Percentiles rank a stretch among this genome's conserved stretches.
Evolutionary conservation across 2,329 filamentous ascomycete genomes (phyloP).

Genomic region (Fusarium algeriense): DNA sequence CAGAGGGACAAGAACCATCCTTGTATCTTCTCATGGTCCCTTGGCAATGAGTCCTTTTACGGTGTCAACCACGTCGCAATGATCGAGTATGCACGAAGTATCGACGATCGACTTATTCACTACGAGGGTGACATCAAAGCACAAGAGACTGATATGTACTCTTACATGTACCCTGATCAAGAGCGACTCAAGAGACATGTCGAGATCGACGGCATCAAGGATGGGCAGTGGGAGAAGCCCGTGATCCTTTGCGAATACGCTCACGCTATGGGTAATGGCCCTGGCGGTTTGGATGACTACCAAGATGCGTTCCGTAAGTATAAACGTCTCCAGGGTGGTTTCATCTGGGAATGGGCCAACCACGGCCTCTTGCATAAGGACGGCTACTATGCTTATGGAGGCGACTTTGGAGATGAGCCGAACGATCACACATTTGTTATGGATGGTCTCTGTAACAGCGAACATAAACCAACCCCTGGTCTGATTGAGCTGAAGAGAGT

Average conservation of each 20-base stretch:
- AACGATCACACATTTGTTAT: slow-evolving; percentile 17
- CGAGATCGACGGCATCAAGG: slow-evolving; percentile 2
- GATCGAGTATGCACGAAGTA: slow-evolving; percentile 16
- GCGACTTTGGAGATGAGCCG: slow-evolving; percentile 17
- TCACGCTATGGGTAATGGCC: slow-evolving; percentile 10
- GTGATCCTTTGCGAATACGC: slow-evolving; percentile 24
- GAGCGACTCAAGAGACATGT: slow-evolving; percentile 11
- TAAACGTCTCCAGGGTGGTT: slow-evolving; percentile 11
- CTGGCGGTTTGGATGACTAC: slow-evolving; percentile 3
- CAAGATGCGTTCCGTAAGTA: slow-evolving; percentile 10
- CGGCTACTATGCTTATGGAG: slow-evolving; percentile 19
- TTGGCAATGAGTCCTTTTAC: slow-evolving; percentile 17
- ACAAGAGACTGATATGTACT: slow-evolving; percentile 22
- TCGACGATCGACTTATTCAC: slow-evolving; percentile 13
- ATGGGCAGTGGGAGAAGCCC: slow-evolving; percentile 6
- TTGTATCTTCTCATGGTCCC: slow-evolving; percentile 17
- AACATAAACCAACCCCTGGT: slow-evolving; percentile 7
- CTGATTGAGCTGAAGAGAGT: slow-evolving; percentile 11
- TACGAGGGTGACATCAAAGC: slow-evolving; percentile 25
- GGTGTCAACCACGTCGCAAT: slow-evolving; percentile 13
- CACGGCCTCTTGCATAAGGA: slow-evolving; percentile 14
- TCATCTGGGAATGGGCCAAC: slow-evolving; percentile 27
- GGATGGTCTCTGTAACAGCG: slow-evolving; percentile 17
- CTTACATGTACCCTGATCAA: slow-evolving; percentile 21
- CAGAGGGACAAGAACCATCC: slow-evolving; percentile 23